These are phyloP conservation scores for Gaertneriomyces semiglobifer DNA, from an alignment of 192 early-diverging fungal species.

Conservation along the genomic window DNA sequence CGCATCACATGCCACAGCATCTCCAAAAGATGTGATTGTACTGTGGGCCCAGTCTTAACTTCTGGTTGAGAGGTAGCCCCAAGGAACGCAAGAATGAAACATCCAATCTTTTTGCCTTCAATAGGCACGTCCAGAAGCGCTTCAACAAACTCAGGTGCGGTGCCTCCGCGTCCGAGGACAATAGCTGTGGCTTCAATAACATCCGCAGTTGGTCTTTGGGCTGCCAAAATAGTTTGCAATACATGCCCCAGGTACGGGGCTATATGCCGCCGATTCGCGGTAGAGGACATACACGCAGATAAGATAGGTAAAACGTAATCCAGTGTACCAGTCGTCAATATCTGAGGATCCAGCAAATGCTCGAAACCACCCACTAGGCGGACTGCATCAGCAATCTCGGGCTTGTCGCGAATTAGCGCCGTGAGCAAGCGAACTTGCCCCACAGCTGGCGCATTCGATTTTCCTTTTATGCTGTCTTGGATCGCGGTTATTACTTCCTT, in stretches of 20 bases:
- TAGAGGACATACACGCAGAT: neutral
- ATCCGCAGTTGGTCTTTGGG: neutral
- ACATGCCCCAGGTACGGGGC: constrained; percentile 2
- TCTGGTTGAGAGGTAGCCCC: too few relatives aligned
- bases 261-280: constrained; percentile 19
- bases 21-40: neutral
- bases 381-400: constrained; percentile 14
- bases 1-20: constrained; percentile 1
- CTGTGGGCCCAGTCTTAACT: too few relatives aligned
- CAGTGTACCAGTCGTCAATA: constrained; percentile 8
- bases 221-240: constrained; percentile 1
- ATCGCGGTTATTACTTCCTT: neutral
- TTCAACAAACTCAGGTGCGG: constrained; percentile 5
- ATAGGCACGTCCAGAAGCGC: constrained; percentile 1
- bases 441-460: too few relatives aligned
- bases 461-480: neutral
- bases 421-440: constrained; percentile 1
- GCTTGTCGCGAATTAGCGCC: neutral
- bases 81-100: constrained; percentile 11
- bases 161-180: neutral
- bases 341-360: neutral
- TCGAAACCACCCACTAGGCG: constrained; percentile 22
- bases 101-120: constrained; percentile 12
- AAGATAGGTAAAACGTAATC: constrained; percentile 17
- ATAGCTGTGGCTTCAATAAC: constrained; percentile 3